phyloP scores from a whole-genome alignment of 768 basidiomycete genomes.

The Trametes sanguinea region DNA sequence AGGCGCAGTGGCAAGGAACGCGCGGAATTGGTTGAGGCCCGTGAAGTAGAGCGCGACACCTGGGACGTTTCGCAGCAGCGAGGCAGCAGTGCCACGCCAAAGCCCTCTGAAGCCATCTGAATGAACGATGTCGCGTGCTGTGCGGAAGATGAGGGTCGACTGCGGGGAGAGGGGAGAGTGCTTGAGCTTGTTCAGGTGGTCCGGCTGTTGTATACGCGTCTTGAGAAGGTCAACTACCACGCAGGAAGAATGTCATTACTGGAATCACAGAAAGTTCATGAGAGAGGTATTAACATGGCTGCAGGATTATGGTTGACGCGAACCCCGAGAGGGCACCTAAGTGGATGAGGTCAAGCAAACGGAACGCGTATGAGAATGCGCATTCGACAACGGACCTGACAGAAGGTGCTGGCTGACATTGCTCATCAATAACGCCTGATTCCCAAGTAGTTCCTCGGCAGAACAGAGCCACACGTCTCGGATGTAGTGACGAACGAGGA shows the following conservation, averaged over 20 bases:
- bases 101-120: slow-evolving; percentile 69
- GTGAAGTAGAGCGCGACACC: slow-evolving; percentile 95
- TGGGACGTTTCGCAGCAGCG: slow-evolving; percentile 83
- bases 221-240: slow-evolving; percentile 84
- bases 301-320: slow-evolving; percentile 70
- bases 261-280: neutral
- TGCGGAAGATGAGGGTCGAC: slow-evolving; percentile 45
- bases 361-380: neutral
- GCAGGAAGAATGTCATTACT: neutral
- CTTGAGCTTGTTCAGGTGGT: slow-evolving; percentile 33
- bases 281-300: slow-evolving; percentile 60
- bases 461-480: no score
- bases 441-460: no score
- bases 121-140: slow-evolving; percentile 57
- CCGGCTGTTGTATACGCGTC: slow-evolving; percentile 87
- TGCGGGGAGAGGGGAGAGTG: slow-evolving; percentile 10
- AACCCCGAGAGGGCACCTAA: slow-evolving; percentile 80
- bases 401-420: slow-evolving; percentile 68
- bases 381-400: slow-evolving; percentile 47
- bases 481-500: neutral
- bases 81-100: slow-evolving; percentile 88
- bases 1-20: slow-evolving; percentile 68
- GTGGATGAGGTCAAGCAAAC: neutral
- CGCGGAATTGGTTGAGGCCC: slow-evolving; percentile 78
- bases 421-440: slow-evolving; percentile 51